Conservation (phyloP, 371 early-diverging fungal species). For the Mucor indicus region DNA sequence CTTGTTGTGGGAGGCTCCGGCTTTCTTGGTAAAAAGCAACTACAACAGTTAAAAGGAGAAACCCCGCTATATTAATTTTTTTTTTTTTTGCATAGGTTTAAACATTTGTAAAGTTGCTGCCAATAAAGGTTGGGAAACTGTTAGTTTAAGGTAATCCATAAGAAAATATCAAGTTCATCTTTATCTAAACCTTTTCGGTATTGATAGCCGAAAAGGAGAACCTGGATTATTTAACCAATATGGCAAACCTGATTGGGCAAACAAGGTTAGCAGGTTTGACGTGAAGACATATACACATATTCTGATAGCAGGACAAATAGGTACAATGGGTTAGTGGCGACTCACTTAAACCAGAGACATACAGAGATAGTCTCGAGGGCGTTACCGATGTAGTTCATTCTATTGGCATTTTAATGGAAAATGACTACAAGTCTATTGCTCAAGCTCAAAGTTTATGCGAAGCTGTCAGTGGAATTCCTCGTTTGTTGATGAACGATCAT, state of each 20-base stretch:
- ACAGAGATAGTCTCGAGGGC: constrained; percentile 48
- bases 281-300: background rate
- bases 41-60: too few species aligned
- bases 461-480: constrained; percentile 20
- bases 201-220: constrained; percentile 50
- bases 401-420: constrained; percentile 70
- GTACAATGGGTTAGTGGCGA: constrained; percentile 69
- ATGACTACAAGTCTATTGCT: constrained; percentile 62
- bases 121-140: constrained; percentile 72
- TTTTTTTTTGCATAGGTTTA: constrained; percentile 28
- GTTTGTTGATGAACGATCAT: constrained; percentile 35
- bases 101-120: constrained; percentile 64
- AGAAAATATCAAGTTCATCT: background rate
- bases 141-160: constrained; percentile 61
- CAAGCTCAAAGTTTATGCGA: constrained; percentile 49
- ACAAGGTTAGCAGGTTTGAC: constrained; percentile 26
- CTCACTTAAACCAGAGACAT: constrained; percentile 60
- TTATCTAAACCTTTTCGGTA: background rate
- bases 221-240: constrained; percentile 31
- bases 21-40: constrained; percentile 60
- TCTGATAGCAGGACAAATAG: constrained; percentile 4
- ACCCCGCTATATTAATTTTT: background rate
- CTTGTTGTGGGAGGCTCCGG: constrained; percentile 77
- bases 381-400: constrained; percentile 70
- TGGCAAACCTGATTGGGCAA: constrained; percentile 39